phyloP scores from a whole-genome alignment of 2,329 filamentous ascomycete genomes.

The Epichloe sibirici region DNA sequence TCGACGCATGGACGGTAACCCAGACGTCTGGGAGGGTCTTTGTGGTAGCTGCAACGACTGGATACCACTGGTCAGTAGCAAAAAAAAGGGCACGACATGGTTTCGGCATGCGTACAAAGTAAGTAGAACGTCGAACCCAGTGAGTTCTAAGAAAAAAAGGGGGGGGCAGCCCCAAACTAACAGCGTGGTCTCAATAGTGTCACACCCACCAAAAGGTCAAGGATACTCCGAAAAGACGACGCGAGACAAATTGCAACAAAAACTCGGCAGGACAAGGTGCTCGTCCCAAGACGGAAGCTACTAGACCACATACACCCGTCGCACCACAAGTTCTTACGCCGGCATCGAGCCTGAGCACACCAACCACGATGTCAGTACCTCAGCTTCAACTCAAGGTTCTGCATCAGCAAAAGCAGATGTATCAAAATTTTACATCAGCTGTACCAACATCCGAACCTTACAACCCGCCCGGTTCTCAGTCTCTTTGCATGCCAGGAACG shows the following conservation, averaged over 20 bases:
- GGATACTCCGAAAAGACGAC: constrained; percentile 54
- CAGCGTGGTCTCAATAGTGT: constrained; percentile 32
- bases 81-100: constrained; percentile 89
- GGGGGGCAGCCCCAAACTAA: neutral
- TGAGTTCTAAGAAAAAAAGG: constrained; percentile 3
- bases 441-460: neutral
- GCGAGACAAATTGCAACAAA: constrained; percentile 39
- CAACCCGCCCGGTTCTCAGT: neutral
- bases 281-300: constrained; percentile 34
- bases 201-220: constrained; percentile 62
- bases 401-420: constrained; percentile 3
- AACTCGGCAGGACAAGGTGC: constrained; percentile 27
- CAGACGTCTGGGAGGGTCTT: constrained; percentile 70
- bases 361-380: constrained; percentile 3
- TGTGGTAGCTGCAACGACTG: constrained; percentile 70
- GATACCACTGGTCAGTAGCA: constrained; percentile 71
- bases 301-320: constrained; percentile 19
- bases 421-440: neutral
- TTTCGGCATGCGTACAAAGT: constrained; percentile 85
- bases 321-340: constrained; percentile 15
- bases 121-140: constrained; percentile 12
- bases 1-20: constrained; percentile 65
- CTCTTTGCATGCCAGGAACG: neutral
- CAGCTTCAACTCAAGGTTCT: constrained; percentile 5
- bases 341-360: constrained; percentile 8